A percentile compares a stretch with the other conserved stretches of the same genome.
Conservation (phyloP, 345 rosid genomes). For the Citrus cavaleriei region DNA sequence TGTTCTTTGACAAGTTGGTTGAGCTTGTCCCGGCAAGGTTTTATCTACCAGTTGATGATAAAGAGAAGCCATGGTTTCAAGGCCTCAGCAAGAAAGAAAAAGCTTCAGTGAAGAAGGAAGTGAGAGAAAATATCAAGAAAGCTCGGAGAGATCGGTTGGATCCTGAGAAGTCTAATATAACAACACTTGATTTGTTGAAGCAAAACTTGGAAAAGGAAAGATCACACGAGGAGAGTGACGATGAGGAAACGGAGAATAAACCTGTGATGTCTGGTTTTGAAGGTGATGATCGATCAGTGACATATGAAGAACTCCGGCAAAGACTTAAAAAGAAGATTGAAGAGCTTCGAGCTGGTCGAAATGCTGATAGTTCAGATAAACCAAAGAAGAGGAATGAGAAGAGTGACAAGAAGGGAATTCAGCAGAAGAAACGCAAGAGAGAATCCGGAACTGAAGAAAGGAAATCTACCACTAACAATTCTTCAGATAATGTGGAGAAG, state of each 20-base stretch:
- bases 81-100: conserved; percentile 73
- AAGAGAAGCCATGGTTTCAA: conserved; percentile 57
- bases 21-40: conserved; percentile 88
- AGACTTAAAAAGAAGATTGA: conserved; percentile 62
- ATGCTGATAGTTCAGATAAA: conserved; percentile 24
- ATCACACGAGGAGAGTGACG: conserved; percentile 28
- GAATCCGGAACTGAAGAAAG: conserved; percentile 39
- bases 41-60: conserved; percentile 68
- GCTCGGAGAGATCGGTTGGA: conserved; percentile 79
- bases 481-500: conserved; percentile 44
- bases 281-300: conserved; percentile 38
- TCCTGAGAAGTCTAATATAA: conserved; percentile 48
- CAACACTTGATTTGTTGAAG: conserved; percentile 68
- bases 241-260: conserved; percentile 37
- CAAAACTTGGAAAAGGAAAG: conserved; percentile 66
- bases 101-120: conserved; percentile 61
- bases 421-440: conserved; percentile 61
- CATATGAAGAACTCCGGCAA: conserved; percentile 77
- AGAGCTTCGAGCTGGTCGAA: conserved; percentile 64
- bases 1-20: conserved; percentile 66
- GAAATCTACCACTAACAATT: conserved; percentile 19
- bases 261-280: conserved; percentile 33
- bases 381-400: conserved; percentile 24
- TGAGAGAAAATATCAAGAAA: conserved; percentile 66
- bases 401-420: conserved; percentile 22